Base-by-base conservation (phyloP, 495 filamentous ascomycete species). In the Arthonia radiata region DNA sequence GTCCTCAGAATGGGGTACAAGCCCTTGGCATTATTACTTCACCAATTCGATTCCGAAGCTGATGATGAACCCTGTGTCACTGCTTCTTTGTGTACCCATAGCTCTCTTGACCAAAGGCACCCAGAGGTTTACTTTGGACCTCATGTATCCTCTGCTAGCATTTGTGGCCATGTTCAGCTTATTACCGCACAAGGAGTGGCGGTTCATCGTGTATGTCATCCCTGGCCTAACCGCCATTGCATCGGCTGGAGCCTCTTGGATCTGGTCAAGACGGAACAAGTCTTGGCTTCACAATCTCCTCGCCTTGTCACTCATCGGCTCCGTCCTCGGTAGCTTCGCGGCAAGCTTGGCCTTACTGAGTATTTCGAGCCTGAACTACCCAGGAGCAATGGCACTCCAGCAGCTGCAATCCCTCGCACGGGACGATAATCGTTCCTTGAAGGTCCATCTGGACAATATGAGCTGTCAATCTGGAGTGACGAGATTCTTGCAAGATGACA, bases 381-480 rank as follows among this genome's bases (percentile, higher is more conserved):
- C 49, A 5, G 49, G 49, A 8, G 49, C 40, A 13, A 27, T 30
- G 7, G 49, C 48, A 4, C 26, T 53, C 8, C 3, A 26, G 4
- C 25, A 21, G 1, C 38, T 53, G 4, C 47, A 49, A 27, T 11
- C 23, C 14, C 15, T 42, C 17, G 22, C 28, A 3, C 25, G 21
- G 23, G 19, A 13, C 12, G n/a, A n/a, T n/a, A n/a, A n/a, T n/a
- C n/a, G n/a, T n/a, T n/a, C n/a, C n/a, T n/a, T 54, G 5, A 39
- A 43, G 10, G 59, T 89, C 18, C 75, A 94, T 40, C 63, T 89
- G 27, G 81, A 83, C 30, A 86, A 86, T 17, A 49, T 86, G 3
- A 67, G 73, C 13, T 93, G 80, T 46, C 92, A 92, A 62, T 93
- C 86, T 15, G 86, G 86, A 26, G 65, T 92, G 8, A 90, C 83